Evolutionary conservation across 2,329 filamentous ascomycete genomes (phyloP), one percentile per base, ranked within the genome.

Genomic region (Pseudopithomyces chartarum): DNA sequence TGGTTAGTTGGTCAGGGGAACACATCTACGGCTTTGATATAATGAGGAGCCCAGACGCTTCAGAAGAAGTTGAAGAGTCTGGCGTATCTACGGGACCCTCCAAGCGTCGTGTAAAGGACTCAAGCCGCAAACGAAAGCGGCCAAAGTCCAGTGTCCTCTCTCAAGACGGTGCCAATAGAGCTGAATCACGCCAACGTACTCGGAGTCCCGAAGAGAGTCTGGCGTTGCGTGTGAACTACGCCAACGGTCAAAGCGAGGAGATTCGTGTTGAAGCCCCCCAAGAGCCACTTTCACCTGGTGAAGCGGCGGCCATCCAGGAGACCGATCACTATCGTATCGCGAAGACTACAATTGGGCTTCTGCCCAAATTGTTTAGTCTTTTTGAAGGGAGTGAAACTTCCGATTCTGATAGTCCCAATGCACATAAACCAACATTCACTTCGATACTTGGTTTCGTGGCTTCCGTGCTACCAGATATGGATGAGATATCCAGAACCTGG

Each of bases 1-100:
- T 90, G 13, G 87, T 85, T 20, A 89, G 86, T 63, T 90, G 87
- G 87, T 88, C 85, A 19, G 85, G 85, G 20, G 86, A 88, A 59
- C 81, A 85, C 59, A 86, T 89, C 49, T 87, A 87, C 73, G 84
- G 84, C 63, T 90, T 90, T 65, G 86, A 90, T 65, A 79, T 90
- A 15, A 74, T 87, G 42, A 80, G 81, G 46, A 84, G 81, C 62
- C 81, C 84, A 1, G 85, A 87, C 74, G 82, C 81, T 7, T 73
- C 76, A 55, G 82, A 85, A 20, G 64, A 69, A 15, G 63, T 70
- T 33, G 58, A 59, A 13, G 53, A 55, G 15, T 53, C 61, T 13
- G 63, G 65, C 8, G 58, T 65, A 11, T 44, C 65, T 10, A 56
- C 54, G 7, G 59, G 60, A 10, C 52, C 59, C 11, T 54, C 59